Evolutionary conservation across 108 stramenopile genomes (phyloP).

Genomic region (Cyclotella sp.): DNA sequence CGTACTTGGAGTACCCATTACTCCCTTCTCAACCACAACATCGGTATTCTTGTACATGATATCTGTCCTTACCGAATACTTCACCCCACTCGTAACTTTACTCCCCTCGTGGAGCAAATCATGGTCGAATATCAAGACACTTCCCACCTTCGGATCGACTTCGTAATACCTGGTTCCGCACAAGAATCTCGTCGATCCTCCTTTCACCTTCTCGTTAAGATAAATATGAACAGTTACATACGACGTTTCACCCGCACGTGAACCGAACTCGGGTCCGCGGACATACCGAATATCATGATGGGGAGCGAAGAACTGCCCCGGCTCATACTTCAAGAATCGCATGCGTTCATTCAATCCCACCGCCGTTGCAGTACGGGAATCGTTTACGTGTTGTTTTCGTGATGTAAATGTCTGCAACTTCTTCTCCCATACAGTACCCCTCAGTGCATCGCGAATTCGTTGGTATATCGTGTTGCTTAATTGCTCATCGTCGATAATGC

Average conservation of each 20-base stretch:
- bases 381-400: background rate
- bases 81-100: conserved; percentile 32
- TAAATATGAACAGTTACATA: conserved; percentile 34
- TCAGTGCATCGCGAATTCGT: conserved; percentile 13
- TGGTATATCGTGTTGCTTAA: conserved; percentile 11
- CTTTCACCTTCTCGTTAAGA: conserved; percentile 34
- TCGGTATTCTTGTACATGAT: conserved; percentile 38
- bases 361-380: conserved; percentile 8
- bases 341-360: conserved; percentile 44
- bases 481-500: conserved; percentile 22
- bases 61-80: conserved; percentile 55
- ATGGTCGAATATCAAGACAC: conserved; percentile 49
- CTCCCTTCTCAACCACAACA: background rate
- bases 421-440: conserved; percentile 18
- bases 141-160: conserved; percentile 35
- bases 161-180: conserved; percentile 14
- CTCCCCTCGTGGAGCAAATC: conserved; percentile 45
- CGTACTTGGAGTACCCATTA: background rate
- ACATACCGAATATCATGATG: conserved; percentile 29
- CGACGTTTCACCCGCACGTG: conserved; percentile 23
- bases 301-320: conserved; percentile 29
- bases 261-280: conserved; percentile 19
- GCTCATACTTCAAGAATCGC: conserved; percentile 25
- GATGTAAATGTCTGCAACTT: background rate
- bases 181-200: conserved; percentile 29